A percentile compares a stretch with the other conserved stretches of the same genome.
Conservation (phyloP, 768 basidiomycete genomes). For the Daedaleopsis nitida region DNA sequence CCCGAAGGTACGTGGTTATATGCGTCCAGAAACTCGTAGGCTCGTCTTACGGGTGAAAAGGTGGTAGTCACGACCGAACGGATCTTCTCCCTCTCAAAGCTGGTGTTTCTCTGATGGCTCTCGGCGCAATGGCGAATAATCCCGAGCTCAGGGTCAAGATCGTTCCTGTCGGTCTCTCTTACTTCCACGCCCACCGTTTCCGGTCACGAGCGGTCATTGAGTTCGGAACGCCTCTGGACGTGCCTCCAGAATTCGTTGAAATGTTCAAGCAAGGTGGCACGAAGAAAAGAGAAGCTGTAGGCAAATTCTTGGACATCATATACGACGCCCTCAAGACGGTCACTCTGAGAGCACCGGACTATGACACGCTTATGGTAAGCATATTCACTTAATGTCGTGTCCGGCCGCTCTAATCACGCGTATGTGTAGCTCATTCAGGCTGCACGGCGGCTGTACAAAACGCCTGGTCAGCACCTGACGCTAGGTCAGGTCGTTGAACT, state of each 20-base stretch:
- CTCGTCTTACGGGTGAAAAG: constrained; percentile 21
- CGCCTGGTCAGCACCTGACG: constrained; percentile 91
- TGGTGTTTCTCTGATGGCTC: constrained; percentile 96
- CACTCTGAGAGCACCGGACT: constrained; percentile 93
- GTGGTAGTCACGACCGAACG: constrained; percentile 94
- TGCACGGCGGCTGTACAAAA: constrained; percentile 88
- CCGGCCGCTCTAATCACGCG: neutral
- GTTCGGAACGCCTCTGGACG: constrained; percentile 88
- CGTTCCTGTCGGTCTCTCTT: constrained; percentile 57
- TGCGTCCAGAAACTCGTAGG: neutral
- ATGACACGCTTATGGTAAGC: constrained; percentile 92
- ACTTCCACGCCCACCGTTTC: constrained; percentile 62
- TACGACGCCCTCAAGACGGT: constrained; percentile 95
- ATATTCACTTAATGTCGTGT: neutral
- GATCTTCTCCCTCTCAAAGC: constrained; percentile 97
- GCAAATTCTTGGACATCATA: constrained; percentile 85
- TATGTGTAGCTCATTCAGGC: constrained; percentile 87
- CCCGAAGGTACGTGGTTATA: constrained; percentile 76
- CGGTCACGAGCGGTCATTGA: constrained; percentile 97
- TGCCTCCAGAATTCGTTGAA: constrained; percentile 85
- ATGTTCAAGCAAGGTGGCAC: constrained; percentile 90
- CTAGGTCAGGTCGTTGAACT: constrained; percentile 95
- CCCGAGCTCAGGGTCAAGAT: constrained; percentile 87
- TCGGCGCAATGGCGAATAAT: constrained; percentile 95
- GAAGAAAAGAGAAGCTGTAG: constrained; percentile 88